Conservation (phyloP, 345 rosid genomes). For the Gossypium thurberi region DNA sequence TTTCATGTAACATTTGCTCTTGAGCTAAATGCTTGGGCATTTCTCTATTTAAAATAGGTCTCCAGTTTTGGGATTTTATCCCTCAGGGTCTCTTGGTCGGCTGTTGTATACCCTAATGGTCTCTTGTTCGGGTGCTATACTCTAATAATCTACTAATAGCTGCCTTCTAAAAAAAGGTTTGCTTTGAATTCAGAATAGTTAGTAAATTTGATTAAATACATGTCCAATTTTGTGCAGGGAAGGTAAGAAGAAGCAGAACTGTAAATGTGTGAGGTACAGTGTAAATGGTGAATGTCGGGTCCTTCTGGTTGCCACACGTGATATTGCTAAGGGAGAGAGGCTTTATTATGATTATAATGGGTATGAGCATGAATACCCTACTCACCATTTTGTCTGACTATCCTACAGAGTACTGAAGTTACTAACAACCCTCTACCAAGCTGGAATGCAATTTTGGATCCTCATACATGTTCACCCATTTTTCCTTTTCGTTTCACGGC, state of each 20-base stretch:
- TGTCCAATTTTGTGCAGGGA: conserved; percentile 54
- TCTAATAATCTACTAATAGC: background rate
- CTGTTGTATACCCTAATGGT: background rate
- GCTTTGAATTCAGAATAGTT: background rate
- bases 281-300: conserved; percentile 80
- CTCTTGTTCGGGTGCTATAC: background rate
- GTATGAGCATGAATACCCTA: conserved; percentile 86
- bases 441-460: conserved; percentile 34
- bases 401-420: conserved; percentile 9
- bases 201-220: conserved; percentile 16
- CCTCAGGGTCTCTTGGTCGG: background rate
- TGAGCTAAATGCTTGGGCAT: background rate
- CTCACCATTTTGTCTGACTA: conserved; percentile 73
- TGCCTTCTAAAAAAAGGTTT: background rate
- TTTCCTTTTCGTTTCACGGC: conserved; percentile 8
- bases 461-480: conserved; percentile 17
- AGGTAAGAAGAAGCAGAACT: conserved; percentile 85
- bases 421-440: conserved; percentile 20
- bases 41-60: background rate
- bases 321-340: conserved; percentile 77
- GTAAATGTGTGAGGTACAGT: conserved; percentile 87
- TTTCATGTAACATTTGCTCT: background rate
- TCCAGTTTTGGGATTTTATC: background rate
- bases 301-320: conserved; percentile 81
- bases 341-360: conserved; percentile 96